Base-by-base conservation (phyloP, 306 rosid species). In the Albizia julibrissin region DNA sequence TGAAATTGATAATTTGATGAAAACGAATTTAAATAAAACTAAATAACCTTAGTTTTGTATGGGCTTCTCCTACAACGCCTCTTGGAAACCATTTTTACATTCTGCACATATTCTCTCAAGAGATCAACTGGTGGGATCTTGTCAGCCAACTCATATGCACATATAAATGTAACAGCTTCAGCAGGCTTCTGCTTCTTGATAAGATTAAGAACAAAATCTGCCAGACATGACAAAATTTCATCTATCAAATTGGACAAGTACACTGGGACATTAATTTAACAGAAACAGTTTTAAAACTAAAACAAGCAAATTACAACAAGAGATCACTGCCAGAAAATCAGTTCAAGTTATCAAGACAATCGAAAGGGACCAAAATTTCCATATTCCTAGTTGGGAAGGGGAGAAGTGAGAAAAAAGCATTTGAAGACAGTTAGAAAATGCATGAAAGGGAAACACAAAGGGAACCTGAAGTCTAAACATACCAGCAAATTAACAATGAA, bases 131-230 rank as follows among this genome's bases (percentile, higher is more conserved):
- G 91, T 24, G 78, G 40, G 82, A 90, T 82, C 79, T 82, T 79
- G 85, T 64, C 83, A 33, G 79, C 65, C 87, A 91, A 84, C 68
- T 87, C 78, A 68, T 85, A 89, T 58, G 89, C 82, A 59, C 85
- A 91, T 54, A 88, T 73, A 82, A 88, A 89, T 83, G 88, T 86
- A 40, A 89, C 86, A 75, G 95, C 96, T 84, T 76, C 88, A 10
- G 89, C 42, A 49, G 67, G 43, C 78, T 83, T 89, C 80, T 85
- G 85, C 83, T 75, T 80, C 75, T 42, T 69, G 67, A 86, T 47
- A 50, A 87, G 89, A 62, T 80, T 84, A 69, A 76, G 74, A 79
- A 90, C 83, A 84, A 88, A 74, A 59, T 74, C 94, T 87, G 86
- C 27, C 37, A 39, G 46, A 50, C 9, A 33, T 49, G 29, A 52